Evolutionary conservation across 2,329 filamentous ascomycete species (phyloP), one percentile per base, ranked within the genome.

Genomic region (Trichophyton verrucosum): DNA sequence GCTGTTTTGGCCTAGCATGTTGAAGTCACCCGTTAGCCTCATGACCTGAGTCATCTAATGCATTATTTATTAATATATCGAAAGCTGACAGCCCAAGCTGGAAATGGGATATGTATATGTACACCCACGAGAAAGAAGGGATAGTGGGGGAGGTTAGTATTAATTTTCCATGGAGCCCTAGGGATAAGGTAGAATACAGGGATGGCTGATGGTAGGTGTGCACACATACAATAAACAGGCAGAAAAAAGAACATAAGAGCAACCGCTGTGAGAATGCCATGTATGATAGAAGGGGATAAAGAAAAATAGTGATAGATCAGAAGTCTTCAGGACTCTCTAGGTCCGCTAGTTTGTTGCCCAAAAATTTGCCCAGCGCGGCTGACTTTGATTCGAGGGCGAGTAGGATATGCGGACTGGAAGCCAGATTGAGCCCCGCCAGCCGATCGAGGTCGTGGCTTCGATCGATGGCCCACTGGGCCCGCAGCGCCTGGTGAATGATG

Each of bases 311-410:
- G n/a, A 44, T 44, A 44, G 40, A n/a, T 47, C 63, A 76, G 59
- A 76, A 76, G 62, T 76, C 74, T 40, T 76, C 74, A 0, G 74
- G 74, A 51, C 72, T 74, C 62, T 74, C 73, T 20, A 76, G 64
- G 62, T 75, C 74, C 57, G 69, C 65, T 24, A 76, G 56, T 58
- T 76, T 76, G 58, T 74, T 71, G 9, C 72, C 67, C 11, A 76
- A 66, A 58, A 76, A 76, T 9, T 69, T 68, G 5, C 72, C 74
- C 47, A 76, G 61, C 3, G 74, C 74, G 1, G 73, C 74, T 22
- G 73, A 75, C 63, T 76, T 76, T 6, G 74, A 75, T 60, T 76
- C 74, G 9, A 76, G 61, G 0, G 74, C 74, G 9, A 76, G 65
- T 4, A 76, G 65, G 2, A 75, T 74, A 1, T 72, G 65, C 0